A percentile compares a stretch with the other conserved stretches of the same genome.
Conservation (phyloP, 1,284 basidiomycete genomes). For the Fomitiporia mediterranea region DNA sequence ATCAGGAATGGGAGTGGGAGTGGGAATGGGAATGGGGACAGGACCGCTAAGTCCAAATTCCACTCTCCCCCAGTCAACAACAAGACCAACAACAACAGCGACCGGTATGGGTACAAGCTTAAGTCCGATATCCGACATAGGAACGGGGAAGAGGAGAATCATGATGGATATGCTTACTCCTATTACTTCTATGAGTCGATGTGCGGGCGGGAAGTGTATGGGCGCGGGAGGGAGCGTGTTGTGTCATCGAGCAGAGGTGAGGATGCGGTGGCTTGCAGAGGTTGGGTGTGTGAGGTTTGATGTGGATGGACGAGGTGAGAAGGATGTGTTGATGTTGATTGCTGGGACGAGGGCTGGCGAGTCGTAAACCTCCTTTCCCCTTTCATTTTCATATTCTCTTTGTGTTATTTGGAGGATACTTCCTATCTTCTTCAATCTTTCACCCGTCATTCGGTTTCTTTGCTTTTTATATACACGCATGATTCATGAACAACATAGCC, state of each 20-base stretch:
- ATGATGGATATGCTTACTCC: neutral
- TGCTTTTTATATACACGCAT: neutral
- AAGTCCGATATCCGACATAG: too few species aligned
- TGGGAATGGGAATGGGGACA: conserved; percentile 11
- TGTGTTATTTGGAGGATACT: too few species aligned
- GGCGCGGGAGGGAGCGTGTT: conserved; percentile 34
- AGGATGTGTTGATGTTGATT: conserved; percentile 6
- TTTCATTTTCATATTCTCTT: too few species aligned
- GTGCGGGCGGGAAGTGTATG: conserved; percentile 34
- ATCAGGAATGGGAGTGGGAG: conserved; percentile 8
- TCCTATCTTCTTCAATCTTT: too few species aligned
- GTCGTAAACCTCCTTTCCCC: too few species aligned
- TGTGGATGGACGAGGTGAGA: conserved; percentile 20
- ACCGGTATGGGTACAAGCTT: too few species aligned
- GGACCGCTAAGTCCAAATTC: neutral
- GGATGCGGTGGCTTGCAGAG: conserved; percentile 39
- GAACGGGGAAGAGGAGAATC: too few species aligned
- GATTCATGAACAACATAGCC: too few species aligned
- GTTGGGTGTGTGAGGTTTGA: conserved; percentile 49
- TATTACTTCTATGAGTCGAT: conserved; percentile 22
- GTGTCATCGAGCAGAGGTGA: conserved; percentile 39
- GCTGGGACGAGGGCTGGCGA: neutral
- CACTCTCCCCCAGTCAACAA: neutral
- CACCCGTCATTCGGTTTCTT: neutral
- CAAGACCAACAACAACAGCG: too few species aligned